Percentiles rank a stretch among this genome's conserved stretches.
Evolutionary conservation across 495 filamentous ascomycete species (phyloP).

Genomic region (Pseudomonodictys pantanalensis): DNA sequence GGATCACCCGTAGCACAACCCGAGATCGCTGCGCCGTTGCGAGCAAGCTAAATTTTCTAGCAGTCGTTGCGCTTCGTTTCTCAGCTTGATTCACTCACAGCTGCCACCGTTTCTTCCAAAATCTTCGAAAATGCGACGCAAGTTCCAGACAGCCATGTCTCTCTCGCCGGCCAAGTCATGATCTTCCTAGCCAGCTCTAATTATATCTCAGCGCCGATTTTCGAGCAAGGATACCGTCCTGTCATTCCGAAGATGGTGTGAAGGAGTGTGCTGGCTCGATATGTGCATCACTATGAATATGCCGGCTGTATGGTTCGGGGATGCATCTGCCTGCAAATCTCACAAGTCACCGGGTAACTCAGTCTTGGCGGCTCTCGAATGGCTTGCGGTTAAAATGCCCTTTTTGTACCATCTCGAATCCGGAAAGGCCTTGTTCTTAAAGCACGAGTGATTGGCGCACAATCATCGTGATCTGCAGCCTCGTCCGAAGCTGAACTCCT

Average conservation of each 20-base stretch:
- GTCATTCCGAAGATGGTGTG: conserved; percentile 10
- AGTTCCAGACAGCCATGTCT: no score
- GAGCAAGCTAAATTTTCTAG: conserved; percentile 20
- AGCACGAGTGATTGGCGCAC: no score
- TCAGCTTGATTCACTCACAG: not conserved
- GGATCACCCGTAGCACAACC: conserved; percentile 11
- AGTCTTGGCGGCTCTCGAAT: conserved; percentile 14
- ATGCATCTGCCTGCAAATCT: conserved; percentile 16
- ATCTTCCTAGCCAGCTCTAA: no score
- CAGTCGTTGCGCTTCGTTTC: conserved; percentile 4
- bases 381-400: conserved; percentile 29
- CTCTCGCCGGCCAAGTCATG: no score
- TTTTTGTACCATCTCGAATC: no score
- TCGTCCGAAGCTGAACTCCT: conserved; percentile 11
- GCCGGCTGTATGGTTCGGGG: conserved; percentile 28
- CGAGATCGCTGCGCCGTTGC: conserved; percentile 20
- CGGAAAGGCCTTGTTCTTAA: no score
- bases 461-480: conserved; percentile 29
- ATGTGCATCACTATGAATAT: conserved; percentile 21
- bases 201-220: not conserved
- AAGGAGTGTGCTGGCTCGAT: conserved; percentile 15
- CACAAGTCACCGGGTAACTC: conserved; percentile 25
- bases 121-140: no score
- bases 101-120: no score
- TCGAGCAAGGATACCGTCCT: conserved; percentile 2